Evolutionary conservation across 495 filamentous ascomycete genomes (phyloP), one percentile per base, ranked within the genome.

Genomic region (Xanthoparmelia taractica): DNA sequence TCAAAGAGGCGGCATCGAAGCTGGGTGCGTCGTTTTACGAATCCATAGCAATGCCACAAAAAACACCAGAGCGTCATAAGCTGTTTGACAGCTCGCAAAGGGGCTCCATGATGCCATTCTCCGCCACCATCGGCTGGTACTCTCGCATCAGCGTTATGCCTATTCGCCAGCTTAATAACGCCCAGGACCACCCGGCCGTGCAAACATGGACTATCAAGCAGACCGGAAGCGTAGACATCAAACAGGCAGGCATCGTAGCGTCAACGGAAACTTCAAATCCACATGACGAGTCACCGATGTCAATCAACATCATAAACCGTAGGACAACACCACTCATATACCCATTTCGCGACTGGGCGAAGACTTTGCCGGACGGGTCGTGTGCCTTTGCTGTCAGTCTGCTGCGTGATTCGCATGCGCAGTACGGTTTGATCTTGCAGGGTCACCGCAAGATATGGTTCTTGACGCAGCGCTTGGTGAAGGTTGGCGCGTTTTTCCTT

Each of bases 1-100:
- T 60, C n/a, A 34, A 60, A 31, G 58, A 60, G 23, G 58, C 41
- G 6, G 34, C n/a, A 48, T n/a, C n/a, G 0, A 60, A 60, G 41
- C 18, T 60, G 23, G 58, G 58, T 47, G 40, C 33, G 6, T 38
- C 57, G 13, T 58, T 58, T 40, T 58, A 45, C 20, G 41, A 45
- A 45, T 45, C 41, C 8, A 18, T 45, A 8, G n/a, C 20, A 45
- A 45, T 17, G n/a, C 37, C 10, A 8, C 41, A 45, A 8, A n/a
- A 45, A 2, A 45, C 7, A 45, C 20, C 41, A 45, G 8, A 45
- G 41, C 17, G 20, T 2, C 8, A 45, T 45, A 8, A 20, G 5
- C 20, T 45, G 8, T 45, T 45, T 18, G n/a, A 45, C n/a, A 2
- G 20, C 41, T 45, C 41, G 8, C 41, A 45, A 5, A 45, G 8